These are phyloP conservation scores for Mucor circinelloides DNA, from an alignment of 371 early-diverging fungal species.

Conservation along the genomic window DNA sequence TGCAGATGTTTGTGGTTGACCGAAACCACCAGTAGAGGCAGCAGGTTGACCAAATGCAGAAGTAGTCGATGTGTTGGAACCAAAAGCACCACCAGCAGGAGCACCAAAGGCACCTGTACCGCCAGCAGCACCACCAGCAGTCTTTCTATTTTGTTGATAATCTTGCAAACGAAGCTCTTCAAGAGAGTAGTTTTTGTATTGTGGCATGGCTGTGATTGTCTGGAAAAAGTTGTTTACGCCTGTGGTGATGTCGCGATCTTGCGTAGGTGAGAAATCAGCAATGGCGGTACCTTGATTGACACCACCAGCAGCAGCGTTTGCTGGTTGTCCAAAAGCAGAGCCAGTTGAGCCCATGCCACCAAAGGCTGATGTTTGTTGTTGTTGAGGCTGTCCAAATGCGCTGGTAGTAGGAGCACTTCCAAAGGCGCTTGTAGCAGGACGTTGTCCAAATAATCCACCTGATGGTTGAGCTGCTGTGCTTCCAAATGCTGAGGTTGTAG, in stretches of 20 bases:
- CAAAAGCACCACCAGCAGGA: constrained; percentile 38
- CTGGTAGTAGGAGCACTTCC: constrained; percentile 22
- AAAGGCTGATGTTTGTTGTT: constrained; percentile 34
- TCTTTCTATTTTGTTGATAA: constrained; percentile 84
- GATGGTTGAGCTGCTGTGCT: constrained; percentile 34
- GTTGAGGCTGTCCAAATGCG: constrained; percentile 37
- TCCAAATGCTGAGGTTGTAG: constrained; percentile 55
- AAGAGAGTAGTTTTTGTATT: constrained; percentile 81
- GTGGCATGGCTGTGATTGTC: constrained; percentile 88
- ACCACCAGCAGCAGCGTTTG: constrained; percentile 35
- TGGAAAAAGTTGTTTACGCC: constrained; percentile 70
- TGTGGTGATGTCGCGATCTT: constrained; percentile 67
- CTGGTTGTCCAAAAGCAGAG: constrained; percentile 57
- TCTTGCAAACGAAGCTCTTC: constrained; percentile 95
- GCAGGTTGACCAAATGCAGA: constrained; percentile 59
- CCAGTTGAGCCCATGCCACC: constrained; percentile 36
- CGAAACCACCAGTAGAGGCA: constrained; percentile 14
- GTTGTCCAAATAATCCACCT: constrained; percentile 52
- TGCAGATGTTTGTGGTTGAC: constrained; percentile 28
- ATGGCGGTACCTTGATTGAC: constrained; percentile 77
- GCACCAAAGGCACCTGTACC: constrained; percentile 57
- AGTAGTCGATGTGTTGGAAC: constrained; percentile 25
- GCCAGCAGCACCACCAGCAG: constrained; percentile 39
- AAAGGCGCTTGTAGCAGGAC: constrained; percentile 35
- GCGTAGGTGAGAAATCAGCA: constrained; percentile 67